Conservation (phyloP, 345 rosid species). For the Eucalyptus sp. region DNA sequence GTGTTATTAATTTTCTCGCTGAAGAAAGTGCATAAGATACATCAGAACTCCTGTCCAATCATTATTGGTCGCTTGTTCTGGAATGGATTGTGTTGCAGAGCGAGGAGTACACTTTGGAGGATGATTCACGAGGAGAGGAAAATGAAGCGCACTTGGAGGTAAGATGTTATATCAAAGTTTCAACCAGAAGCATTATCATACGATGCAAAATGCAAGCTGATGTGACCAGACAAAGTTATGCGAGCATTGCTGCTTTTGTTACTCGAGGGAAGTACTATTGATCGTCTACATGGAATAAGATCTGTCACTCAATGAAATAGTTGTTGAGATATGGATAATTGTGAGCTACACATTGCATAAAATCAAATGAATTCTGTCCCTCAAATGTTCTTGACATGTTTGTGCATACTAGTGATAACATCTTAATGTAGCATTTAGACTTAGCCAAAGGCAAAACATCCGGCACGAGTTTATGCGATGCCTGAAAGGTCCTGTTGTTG, state of each 20-base stretch:
- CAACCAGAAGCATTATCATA: background rate
- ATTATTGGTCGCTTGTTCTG: background rate
- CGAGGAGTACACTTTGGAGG: background rate
- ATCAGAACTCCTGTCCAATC: background rate
- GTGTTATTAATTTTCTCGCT: accelerated
- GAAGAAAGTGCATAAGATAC: background rate
- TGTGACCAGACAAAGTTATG: background rate
- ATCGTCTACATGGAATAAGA: background rate
- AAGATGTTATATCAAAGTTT: background rate
- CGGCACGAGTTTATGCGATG: background rate
- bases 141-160: background rate
- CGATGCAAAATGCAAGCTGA: background rate
- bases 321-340: background rate
- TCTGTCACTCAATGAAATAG: background rate
- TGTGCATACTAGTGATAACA: background rate
- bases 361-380: background rate
- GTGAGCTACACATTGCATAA: background rate
- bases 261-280: background rate
- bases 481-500: background rate
- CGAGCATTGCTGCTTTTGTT: background rate
- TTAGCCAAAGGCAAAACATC: background rate
- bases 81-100: background rate
- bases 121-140: background rate
- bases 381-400: background rate
- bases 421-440: background rate